phyloP scores from a whole-genome alignment of 1,284 basidiomycete species.

The Lignosus rhinocerotis region DNA sequence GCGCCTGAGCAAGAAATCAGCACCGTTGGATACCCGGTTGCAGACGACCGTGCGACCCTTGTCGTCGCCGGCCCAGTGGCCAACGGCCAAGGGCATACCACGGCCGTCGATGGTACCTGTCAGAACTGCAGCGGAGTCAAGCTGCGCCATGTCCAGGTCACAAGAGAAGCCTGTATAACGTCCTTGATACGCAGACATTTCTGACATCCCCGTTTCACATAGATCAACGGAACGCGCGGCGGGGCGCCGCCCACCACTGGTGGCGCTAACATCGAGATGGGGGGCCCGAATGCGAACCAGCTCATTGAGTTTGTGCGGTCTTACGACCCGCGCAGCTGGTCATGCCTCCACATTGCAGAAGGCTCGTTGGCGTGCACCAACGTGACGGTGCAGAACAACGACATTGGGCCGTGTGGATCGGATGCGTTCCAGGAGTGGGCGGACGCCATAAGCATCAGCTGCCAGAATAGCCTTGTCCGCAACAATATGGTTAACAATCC shows the following conservation, averaged over 20 bases:
- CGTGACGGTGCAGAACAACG: conserved; percentile 72
- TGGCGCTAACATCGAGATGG: conserved; percentile 79
- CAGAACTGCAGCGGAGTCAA: conserved; percentile 55
- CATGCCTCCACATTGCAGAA: conserved; percentile 70
- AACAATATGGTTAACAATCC: conserved; percentile 75
- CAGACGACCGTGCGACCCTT: conserved; percentile 51
- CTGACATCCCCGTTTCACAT: conserved; percentile 5
- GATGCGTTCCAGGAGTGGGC: conserved; percentile 76
- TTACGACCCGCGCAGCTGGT: conserved; percentile 73
- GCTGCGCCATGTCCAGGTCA: conserved; percentile 72
- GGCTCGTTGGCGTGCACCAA: conserved; percentile 68
- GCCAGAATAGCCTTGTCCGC: conserved; percentile 62
- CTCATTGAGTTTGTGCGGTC: conserved; percentile 71
- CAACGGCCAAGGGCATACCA: conserved; percentile 64
- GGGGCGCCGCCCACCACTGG: conserved; percentile 53
- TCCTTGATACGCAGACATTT: background rate
- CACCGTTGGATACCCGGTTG: conserved; percentile 72
- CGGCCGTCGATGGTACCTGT: conserved; percentile 69
- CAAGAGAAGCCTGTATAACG: background rate
- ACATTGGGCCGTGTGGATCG: conserved; percentile 75
- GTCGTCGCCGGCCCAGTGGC: conserved; percentile 56
- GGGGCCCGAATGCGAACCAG: conserved; percentile 66
- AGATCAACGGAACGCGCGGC: conserved; percentile 69
- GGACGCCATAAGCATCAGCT: conserved; percentile 82
- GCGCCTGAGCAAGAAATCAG: conserved; percentile 75